Conservation (phyloP, 106 monocot species). For the Platanthera guangdongensis region DNA sequence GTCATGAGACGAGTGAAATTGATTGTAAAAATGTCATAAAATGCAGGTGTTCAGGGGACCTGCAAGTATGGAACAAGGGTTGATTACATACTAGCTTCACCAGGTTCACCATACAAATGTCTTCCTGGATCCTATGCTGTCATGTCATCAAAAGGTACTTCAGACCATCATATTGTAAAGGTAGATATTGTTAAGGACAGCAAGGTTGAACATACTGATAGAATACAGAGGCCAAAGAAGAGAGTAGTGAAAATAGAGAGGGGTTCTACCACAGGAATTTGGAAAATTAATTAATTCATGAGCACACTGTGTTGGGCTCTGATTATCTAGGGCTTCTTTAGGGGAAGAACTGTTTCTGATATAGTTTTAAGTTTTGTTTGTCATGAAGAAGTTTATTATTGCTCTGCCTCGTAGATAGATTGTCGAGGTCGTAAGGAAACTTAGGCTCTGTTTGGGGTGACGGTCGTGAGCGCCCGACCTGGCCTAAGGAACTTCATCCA, state of each 20-base stretch:
- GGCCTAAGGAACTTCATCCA: not conserved
- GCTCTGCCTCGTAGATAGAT: too few relatives aligned
- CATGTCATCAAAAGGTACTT: slow-evolving; percentile 67
- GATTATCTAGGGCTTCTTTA: not conserved
- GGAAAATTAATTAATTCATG: slow-evolving; percentile 15
- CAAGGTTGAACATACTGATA: not conserved
- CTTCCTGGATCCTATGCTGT: slow-evolving; percentile 69
- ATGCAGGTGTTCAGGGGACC: slow-evolving; percentile 72
- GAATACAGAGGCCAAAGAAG: not conserved
- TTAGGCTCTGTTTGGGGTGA: not conserved
- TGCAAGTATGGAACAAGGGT: slow-evolving; percentile 79
- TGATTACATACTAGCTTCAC: slow-evolving; percentile 70
- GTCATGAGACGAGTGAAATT: not conserved
- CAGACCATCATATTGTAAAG: slow-evolving; percentile 69
- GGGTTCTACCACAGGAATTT: slow-evolving; percentile 35
- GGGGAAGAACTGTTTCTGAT: not conserved
- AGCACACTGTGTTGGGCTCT: not conserved
- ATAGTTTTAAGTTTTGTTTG: not conserved
- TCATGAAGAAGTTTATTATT: not conserved
- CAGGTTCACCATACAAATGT: slow-evolving; percentile 52
- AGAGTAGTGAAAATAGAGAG: slow-evolving; percentile 36
- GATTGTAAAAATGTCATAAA: not conserved
- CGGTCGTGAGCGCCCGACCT: not conserved
- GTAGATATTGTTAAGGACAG: slow-evolving; percentile 37
- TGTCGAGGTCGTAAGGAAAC: not conserved